Base-by-base conservation (phyloP, 495 filamentous ascomycete genomes). In the Penicillium desertorum region DNA sequence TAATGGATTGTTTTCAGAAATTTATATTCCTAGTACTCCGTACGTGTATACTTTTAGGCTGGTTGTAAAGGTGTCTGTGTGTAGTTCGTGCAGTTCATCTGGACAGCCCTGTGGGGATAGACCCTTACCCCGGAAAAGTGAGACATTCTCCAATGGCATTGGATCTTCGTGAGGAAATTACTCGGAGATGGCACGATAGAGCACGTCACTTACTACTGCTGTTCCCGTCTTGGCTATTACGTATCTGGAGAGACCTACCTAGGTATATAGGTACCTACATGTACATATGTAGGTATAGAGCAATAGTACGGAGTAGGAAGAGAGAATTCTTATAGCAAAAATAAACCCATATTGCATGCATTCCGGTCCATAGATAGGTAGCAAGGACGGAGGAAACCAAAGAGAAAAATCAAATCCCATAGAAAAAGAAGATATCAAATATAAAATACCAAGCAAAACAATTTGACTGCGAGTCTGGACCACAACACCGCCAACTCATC, bases 1-100 rank as follows among this genome's bases (percentile, higher is more conserved):
- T 50, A 57, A 57, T 57, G 45, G 25, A 57, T 50, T 57, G 23
- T n/a, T 48, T 54, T 1, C 19, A 23, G 11, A 22, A 34, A 50
- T 23, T n/a, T 36, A 25, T 39, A 39, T n/a, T 3, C 44, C 30
- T 30, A 17, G 23, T 16, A 30, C 1, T 46, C 4, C 8, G 16
- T 46, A 27, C 22, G 22, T 0, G 22, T 10, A 11, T 32, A 34
- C 10, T 4, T 12, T 4, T 14, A 34, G 30, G 11, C 30, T 34
- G 11, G 10, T 34, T 34, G 4, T 4, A 34, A 34, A 34, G 4
- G 10, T 14, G 12, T 16, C 30, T 23, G 25, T 49, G 27, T 27
- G 23, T 14, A n/a, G 29, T 34, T 12, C 46, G 12, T 49, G 25
- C n/a, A 49, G 17, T 34, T 34, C 11, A 14, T 14, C 25, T 36